Percentiles rank a stretch among this genome's conserved stretches.
phyloP scores from a whole-genome alignment of 352 stramenopile genomes.

The Phytopythium oedochilum region DNA sequence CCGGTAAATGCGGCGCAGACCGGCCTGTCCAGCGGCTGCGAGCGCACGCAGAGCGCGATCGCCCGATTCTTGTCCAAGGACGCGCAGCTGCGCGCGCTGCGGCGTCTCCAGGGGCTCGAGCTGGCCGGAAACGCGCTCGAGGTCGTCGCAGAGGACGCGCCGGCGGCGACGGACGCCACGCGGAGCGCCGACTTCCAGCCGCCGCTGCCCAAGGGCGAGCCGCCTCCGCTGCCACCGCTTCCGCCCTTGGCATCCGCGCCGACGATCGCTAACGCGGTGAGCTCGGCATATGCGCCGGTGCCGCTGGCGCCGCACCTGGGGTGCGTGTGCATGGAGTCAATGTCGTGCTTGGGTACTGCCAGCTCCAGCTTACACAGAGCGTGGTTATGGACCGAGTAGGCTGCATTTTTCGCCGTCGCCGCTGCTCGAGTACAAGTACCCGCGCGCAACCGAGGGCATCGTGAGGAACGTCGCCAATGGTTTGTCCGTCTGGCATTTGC shows the following conservation, averaged over 20 bases:
- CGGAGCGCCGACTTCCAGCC: conserved; percentile 8
- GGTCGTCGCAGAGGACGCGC: conserved; percentile 17
- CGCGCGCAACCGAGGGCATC: conserved; percentile 64
- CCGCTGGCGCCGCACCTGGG: conserved; percentile 72
- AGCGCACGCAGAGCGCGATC: conserved; percentile 40
- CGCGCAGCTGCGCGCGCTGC: conserved; percentile 28
- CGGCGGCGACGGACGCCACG: neutral
- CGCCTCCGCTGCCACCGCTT: conserved; percentile 5
- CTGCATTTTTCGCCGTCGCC: conserved; percentile 84
- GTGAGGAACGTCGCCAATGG: conserved; percentile 87
- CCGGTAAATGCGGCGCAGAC: conserved; percentile 14
- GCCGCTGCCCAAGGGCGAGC: conserved; percentile 25
- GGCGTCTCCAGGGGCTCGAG: conserved; percentile 38
- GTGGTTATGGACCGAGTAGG: too few species aligned
- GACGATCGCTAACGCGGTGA: conserved; percentile 3
- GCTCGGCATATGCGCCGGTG: conserved; percentile 19
- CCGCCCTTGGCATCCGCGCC: neutral
- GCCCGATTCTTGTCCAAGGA: conserved; percentile 32
- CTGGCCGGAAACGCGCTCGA: conserved; percentile 48
- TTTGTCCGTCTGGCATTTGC: conserved; percentile 14
- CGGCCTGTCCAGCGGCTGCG: conserved; percentile 19
- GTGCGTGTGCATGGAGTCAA: too few species aligned
- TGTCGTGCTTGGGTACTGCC: too few species aligned
- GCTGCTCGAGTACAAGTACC: conserved; percentile 86
- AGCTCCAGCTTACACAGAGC: too few species aligned